phyloP scores from a whole-genome alignment of 257 asterid species.

The Anisodus acutangulus region DNA sequence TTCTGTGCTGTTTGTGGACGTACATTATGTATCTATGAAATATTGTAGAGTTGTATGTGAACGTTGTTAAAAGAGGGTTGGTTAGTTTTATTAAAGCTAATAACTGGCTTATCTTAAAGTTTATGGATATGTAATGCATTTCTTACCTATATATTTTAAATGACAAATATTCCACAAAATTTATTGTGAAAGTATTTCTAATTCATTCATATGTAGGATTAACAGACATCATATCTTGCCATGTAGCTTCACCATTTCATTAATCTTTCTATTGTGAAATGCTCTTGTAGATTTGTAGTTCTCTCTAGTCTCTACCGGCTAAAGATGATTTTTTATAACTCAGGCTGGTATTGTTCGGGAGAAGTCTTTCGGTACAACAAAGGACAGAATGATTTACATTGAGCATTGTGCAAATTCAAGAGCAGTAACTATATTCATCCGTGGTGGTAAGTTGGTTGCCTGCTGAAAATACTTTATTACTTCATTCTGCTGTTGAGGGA shows the following conservation, averaged over 20 bases:
- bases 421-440: slow-evolving; percentile 95
- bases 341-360: slow-evolving; percentile 99
- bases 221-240: neutral
- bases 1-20: neutral
- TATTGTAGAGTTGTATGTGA: neutral
- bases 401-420: slow-evolving; percentile 99
- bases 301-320: neutral
- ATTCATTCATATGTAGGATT: neutral
- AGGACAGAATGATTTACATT: slow-evolving; percentile 93
- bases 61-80: neutral
- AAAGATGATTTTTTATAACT: slow-evolving; percentile 24
- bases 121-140: neutral
- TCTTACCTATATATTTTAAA: neutral
- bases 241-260: neutral
- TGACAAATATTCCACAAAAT: neutral
- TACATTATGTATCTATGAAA: neutral
- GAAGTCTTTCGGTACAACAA: slow-evolving; percentile 92
- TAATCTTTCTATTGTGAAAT: neutral
- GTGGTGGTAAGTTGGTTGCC: slow-evolving; percentile 77
- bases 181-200: neutral
- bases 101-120: neutral
- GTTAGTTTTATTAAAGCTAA: slow-evolving; percentile 8
- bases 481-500: neutral
- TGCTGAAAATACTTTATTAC: slow-evolving; percentile 15
- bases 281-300: slow-evolving; percentile 24